phyloP scores from a whole-genome alignment of 1,284 basidiomycete genomes.

The Filobasidium uniguttulatum region DNA sequence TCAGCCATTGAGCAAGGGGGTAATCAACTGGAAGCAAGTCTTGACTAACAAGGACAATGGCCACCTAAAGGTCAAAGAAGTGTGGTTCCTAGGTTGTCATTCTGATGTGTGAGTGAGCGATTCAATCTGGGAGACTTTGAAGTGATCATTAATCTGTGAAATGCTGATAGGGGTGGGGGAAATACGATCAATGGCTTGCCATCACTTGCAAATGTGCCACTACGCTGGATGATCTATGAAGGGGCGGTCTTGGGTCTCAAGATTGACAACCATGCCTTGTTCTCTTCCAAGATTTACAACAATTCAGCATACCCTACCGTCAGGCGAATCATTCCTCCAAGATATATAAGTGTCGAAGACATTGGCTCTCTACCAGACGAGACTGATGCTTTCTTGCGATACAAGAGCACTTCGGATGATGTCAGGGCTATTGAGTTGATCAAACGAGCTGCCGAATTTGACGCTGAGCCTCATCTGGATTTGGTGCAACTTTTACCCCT shows the following conservation, averaged over 20 bases:
- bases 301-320: conserved; percentile 4
- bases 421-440: neutral
- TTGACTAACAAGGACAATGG: conserved; percentile 3
- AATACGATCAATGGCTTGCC: conserved; percentile 16
- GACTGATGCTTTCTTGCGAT: neutral
- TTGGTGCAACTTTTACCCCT: neutral
- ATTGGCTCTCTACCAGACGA: neutral
- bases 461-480: neutral
- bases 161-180: conserved; percentile 19
- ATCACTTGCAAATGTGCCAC: conserved; percentile 23
- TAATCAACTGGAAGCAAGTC: neutral
- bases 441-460: conserved; percentile 1
- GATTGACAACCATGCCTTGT: conserved; percentile 7
- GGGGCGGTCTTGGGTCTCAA: conserved; percentile 19
- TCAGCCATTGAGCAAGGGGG: neutral
- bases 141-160: too few species aligned
- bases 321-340: conserved; percentile 1
- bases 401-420: neutral
- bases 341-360: conserved; percentile 5
- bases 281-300: conserved; percentile 6
- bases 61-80: conserved; percentile 16
- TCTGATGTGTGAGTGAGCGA: conserved; percentile 4
- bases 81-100: conserved; percentile 26
- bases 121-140: neutral
- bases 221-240: conserved; percentile 30